Percentiles rank a stretch among this genome's conserved stretches.
Evolutionary conservation across 148 eudicot species (phyloP).

Genomic region (Rhododendron ferrugineum): DNA sequence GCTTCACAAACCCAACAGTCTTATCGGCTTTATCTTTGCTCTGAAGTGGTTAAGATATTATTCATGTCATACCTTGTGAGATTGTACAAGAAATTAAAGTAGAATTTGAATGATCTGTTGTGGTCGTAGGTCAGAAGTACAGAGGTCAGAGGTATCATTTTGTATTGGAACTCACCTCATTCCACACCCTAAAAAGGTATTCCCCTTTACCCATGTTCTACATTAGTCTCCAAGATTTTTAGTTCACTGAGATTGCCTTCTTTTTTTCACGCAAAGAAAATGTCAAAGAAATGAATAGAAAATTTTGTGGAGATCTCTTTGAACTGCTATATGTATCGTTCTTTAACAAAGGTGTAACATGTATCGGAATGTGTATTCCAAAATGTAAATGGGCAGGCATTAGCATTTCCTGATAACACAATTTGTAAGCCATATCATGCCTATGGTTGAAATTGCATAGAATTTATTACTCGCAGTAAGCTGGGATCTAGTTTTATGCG

Average conservation of each 20-base stretch:
- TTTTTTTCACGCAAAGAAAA: background rate
- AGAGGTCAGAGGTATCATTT: slow-evolving; percentile 42
- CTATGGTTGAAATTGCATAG: background rate
- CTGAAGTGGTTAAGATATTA: background rate
- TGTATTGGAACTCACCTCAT: slow-evolving; percentile 70
- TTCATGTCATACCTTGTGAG: background rate
- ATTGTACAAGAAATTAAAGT: background rate
- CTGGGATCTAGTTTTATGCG: background rate
- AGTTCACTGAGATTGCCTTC: background rate
- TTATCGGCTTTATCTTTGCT: background rate
- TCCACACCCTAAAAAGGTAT: slow-evolving; percentile 94
- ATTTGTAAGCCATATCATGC: background rate
- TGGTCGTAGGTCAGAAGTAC: slow-evolving; percentile 30
- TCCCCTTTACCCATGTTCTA: background rate
- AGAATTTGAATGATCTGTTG: background rate
- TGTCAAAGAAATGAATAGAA: background rate
- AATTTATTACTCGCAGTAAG: background rate
- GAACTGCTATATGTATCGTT: background rate
- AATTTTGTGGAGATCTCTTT: background rate
- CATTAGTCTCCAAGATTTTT: background rate
- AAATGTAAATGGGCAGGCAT: background rate
- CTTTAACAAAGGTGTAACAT: background rate
- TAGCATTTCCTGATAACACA: background rate
- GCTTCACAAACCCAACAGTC: background rate
- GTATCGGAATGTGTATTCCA: background rate